Base-by-base conservation (phyloP, 768 basidiomycete genomes). In the Coprinopsis strossmayeri region DNA sequence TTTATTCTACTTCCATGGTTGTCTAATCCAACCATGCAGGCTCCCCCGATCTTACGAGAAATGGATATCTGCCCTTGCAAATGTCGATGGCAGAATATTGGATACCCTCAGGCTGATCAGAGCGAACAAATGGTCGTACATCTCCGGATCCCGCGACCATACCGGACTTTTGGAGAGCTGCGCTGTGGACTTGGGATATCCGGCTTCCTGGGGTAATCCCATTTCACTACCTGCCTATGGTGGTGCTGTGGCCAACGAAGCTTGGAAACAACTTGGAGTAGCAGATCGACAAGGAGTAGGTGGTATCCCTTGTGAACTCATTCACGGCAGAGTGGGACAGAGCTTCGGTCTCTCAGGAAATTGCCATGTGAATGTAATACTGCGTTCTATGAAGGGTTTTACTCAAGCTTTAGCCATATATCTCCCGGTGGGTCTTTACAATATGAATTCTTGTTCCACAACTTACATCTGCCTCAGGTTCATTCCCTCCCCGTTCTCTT, bases 11-110 rank as follows among this genome's bases (percentile, higher is more conserved):
- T 44, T 23, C 18, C 7, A 20, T 42, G 39, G 13, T 17, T 17
- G 11, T 18, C 26, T 47, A 23, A 45, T 47, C 18, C 34, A 51
- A 28, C 13, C 30, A 7, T 32, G 5, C 48, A 82, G 81, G 46
- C 73, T 84, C 25, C 81, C 80, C 25, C 69, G 65, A 46, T 79
- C 82, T 0, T 87, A 90, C 58, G 78, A 84, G 27, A 86, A 78
- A 65, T 91, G 88, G 88, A 90, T 91, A 52, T 68, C 67, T 50
- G 76, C 79, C 7, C 67, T 91, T 13, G 87, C 87, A 11, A 76
- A 78, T 50, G 63, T 89, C 11, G 88, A 91, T 57, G 55, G 61
- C 15, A 78, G 82, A 24, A 60, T 91, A 5, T 60, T 86, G 2
- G 63, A 66, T 5, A 64, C 74, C 23, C 66, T 89, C 12, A 78